Percentiles rank a stretch among this genome's conserved stretches.
Evolutionary conservation across 2,329 filamentous ascomycete genomes (phyloP).

Genomic region (Ophiostoma pallidulum): DNA sequence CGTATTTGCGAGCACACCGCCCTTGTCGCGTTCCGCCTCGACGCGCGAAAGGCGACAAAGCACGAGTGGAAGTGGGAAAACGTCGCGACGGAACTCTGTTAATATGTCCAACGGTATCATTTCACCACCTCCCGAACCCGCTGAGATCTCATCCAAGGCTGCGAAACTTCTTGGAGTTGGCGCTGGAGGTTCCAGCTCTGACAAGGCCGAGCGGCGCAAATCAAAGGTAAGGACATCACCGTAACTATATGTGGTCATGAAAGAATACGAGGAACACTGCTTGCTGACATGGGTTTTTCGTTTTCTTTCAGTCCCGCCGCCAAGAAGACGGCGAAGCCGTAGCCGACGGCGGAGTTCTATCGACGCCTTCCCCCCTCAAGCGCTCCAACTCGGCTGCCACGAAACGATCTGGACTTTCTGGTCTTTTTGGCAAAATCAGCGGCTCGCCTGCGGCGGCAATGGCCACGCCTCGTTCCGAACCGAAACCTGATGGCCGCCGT

Average conservation of each 20-base stretch:
- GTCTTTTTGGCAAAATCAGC: slow-evolving; percentile 52
- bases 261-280: no score
- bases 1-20: slow-evolving; percentile 59
- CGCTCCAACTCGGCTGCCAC: slow-evolving; percentile 54
- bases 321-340: slow-evolving; percentile 55
- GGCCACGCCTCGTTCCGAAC: slow-evolving; percentile 16
- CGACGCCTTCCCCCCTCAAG: slow-evolving; percentile 44
- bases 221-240: slow-evolving; percentile 36
- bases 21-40: slow-evolving; percentile 59
- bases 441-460: slow-evolving; percentile 26
- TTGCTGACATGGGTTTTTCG: background rate
- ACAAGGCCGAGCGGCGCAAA: slow-evolving; percentile 37
- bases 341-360: slow-evolving; percentile 38
- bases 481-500: slow-evolving; percentile 36
- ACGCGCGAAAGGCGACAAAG: slow-evolving; percentile 54
- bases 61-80: slow-evolving; percentile 40
- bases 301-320: slow-evolving; percentile 47
- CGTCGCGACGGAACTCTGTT: slow-evolving; percentile 58
- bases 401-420: slow-evolving; percentile 48
- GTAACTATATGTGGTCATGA: no score
- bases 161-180: slow-evolving; percentile 62
- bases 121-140: slow-evolving; percentile 64
- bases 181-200: slow-evolving; percentile 33
- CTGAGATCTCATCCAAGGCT: slow-evolving; percentile 62
- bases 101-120: slow-evolving; percentile 56